Percentiles rank a stretch among this genome's conserved stretches.
phyloP scores from a whole-genome alignment of 306 rosid genomes.

The Biancaea sappan region DNA sequence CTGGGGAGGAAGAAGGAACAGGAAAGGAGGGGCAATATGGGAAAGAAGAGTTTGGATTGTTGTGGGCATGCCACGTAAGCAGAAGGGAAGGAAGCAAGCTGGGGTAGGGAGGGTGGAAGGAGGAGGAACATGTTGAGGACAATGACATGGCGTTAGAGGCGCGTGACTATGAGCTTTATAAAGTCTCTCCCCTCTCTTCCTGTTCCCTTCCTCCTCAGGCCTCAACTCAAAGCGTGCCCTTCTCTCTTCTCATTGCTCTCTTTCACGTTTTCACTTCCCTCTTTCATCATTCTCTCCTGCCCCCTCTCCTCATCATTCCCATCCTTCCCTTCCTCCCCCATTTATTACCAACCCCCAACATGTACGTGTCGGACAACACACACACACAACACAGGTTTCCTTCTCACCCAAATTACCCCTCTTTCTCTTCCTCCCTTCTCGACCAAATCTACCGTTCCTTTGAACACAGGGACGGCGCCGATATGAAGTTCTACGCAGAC shows the following conservation, averaged over 20 bases:
- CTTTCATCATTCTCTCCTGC: slow-evolving; percentile 26
- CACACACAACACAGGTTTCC: slow-evolving; percentile 38
- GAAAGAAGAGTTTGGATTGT: slow-evolving; percentile 1
- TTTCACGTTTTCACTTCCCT: slow-evolving; percentile 33
- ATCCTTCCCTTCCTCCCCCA: neutral
- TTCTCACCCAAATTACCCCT: slow-evolving; percentile 42
- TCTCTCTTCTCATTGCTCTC: slow-evolving; percentile 48
- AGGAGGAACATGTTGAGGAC: slow-evolving; percentile 20
- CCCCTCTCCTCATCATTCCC: slow-evolving; percentile 8
- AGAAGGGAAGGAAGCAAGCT: slow-evolving; percentile 48
- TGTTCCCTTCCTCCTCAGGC: slow-evolving; percentile 43
- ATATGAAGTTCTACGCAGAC: slow-evolving; percentile 52
- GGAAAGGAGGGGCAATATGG: neutral
- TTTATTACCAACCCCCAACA: slow-evolving; percentile 24
- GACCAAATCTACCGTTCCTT: slow-evolving; percentile 90
- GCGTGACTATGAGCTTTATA: slow-evolving; percentile 52
- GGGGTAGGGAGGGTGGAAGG: slow-evolving; percentile 31
- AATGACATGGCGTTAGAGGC: no score
- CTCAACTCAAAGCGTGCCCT: slow-evolving; percentile 60
- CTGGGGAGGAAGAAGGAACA: slow-evolving; percentile 9
- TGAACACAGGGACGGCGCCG: slow-evolving; percentile 50
- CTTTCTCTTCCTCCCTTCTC: slow-evolving; percentile 81
- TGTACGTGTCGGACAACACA: slow-evolving; percentile 48
- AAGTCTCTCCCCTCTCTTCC: slow-evolving; percentile 32
- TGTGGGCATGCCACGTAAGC: slow-evolving; percentile 42